Conservation (phyloP, 2,329 filamentous ascomycete species). For the Aspergillus floridensis region DNA sequence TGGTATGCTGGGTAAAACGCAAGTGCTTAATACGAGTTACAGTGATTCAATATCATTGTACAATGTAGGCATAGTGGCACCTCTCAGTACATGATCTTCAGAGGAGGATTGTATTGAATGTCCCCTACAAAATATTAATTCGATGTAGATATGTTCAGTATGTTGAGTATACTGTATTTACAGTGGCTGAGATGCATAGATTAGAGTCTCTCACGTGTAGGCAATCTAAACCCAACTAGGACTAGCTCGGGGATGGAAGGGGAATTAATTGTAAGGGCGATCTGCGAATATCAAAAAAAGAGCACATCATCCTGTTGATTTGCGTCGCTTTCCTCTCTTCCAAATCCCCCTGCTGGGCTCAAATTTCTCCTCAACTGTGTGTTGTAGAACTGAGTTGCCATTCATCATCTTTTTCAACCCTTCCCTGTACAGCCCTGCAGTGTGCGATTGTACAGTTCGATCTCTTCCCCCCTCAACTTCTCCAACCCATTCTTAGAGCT, state of each 20-base stretch:
- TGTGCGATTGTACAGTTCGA: slow-evolving; percentile 1
- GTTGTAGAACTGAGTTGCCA: slow-evolving; percentile 11
- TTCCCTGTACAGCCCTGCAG: neutral
- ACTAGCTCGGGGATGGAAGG: slow-evolving; percentile 20
- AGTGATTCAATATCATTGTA: too few relatives aligned
- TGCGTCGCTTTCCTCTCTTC: slow-evolving; percentile 5
- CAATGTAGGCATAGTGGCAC: too few relatives aligned
- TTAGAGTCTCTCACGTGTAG: slow-evolving; percentile 21
- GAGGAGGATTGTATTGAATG: too few relatives aligned
- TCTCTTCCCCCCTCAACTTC: slow-evolving; percentile 12
- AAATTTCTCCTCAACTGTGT: slow-evolving; percentile 10
- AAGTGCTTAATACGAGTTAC: too few relatives aligned
- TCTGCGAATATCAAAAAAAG: slow-evolving; percentile 22
- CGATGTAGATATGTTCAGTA: too few relatives aligned
- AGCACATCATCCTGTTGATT: slow-evolving; percentile 2
- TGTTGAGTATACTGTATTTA: too few relatives aligned
- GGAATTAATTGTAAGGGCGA: slow-evolving; percentile 8
- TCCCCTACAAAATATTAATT: too few relatives aligned
- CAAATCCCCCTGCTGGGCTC: slow-evolving; percentile 9
- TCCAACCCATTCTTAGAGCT: slow-evolving; percentile 14
- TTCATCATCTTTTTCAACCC: neutral
- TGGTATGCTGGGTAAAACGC: too few relatives aligned
- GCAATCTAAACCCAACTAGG: slow-evolving; percentile 13
- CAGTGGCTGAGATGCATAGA: neutral
- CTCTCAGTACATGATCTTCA: accelerated